Evolutionary conservation across 495 filamentous ascomycete genomes (phyloP).

Genomic region (Parathielavia appendiculata): DNA sequence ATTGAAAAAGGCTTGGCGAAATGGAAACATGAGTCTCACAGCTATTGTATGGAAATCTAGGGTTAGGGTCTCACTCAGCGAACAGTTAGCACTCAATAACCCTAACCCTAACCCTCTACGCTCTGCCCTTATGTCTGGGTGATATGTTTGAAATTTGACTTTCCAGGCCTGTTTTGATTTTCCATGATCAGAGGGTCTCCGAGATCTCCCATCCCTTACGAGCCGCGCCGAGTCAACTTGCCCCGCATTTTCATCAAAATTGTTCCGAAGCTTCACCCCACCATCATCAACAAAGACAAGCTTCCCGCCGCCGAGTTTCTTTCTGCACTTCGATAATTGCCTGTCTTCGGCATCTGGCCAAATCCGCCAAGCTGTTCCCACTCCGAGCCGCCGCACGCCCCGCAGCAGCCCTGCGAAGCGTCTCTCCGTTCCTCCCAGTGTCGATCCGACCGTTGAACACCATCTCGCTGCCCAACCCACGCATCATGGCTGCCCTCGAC

Average conservation of each 20-base stretch:
- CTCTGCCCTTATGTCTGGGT: too few species aligned
- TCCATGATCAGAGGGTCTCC: too few species aligned
- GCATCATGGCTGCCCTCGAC: conserved; percentile 59
- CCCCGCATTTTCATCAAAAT: conserved; percentile 18
- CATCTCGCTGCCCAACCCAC: conserved; percentile 20
- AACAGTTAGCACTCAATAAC: too few species aligned
- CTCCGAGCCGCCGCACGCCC: conserved; percentile 35
- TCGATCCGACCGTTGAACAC: conserved; percentile 20
- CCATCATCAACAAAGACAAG: not conserved
- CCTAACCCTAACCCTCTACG: too few species aligned
- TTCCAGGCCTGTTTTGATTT: too few species aligned
- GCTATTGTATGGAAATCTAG: too few species aligned
- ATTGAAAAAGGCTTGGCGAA: too few species aligned
- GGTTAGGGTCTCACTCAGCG: too few species aligned
- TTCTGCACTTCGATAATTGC: not conserved
- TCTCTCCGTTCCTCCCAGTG: conserved; percentile 27
- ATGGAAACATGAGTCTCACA: too few species aligned
- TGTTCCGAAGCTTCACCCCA: not conserved
- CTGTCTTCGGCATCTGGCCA: not conserved
- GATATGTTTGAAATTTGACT: too few species aligned
- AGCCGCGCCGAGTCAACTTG: too few species aligned
- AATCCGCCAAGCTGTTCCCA: conserved; percentile 46
- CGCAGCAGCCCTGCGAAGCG: conserved; percentile 41
- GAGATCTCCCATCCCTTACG: too few species aligned
- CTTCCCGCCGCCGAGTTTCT: not conserved